Evolutionary conservation across 441 rosid genomes (phyloP).

Genomic region (Macaranga tanarius): DNA sequence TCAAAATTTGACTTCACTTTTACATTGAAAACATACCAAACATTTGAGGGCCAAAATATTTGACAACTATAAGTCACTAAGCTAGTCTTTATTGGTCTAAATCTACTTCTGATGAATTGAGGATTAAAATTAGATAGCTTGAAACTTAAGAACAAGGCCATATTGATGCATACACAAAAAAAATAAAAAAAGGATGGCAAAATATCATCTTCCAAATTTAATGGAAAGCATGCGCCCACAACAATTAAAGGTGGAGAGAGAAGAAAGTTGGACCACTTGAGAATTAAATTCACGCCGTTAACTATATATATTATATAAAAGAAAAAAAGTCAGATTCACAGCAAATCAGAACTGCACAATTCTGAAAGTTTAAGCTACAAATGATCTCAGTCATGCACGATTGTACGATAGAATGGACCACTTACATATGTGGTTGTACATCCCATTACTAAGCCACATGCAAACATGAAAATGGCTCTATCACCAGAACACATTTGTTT

Average conservation of each 20-base stretch:
- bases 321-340: background rate
- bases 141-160: background rate
- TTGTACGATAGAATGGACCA: constrained; percentile 5
- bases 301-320: no score
- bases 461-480: background rate
- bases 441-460: background rate
- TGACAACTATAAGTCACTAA: background rate
- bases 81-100: background rate
- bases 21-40: background rate
- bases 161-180: background rate
- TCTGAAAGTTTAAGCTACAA: background rate
- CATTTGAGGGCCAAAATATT: background rate
- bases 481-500: background rate
- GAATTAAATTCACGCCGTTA: background rate
- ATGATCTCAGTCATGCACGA: background rate
- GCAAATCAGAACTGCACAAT: background rate
- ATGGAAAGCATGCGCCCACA: background rate
- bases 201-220: background rate
- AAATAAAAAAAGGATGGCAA: background rate
- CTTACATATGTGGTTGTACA: no score
- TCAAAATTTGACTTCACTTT: background rate
- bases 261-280: background rate
- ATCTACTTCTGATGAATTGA: background rate
- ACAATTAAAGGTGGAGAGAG: background rate
- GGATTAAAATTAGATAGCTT: background rate